Evolutionary conservation across 75 land plant genomes (phyloP), one percentile per base, ranked within the genome.

Genomic region (Sequoia sempervirens): DNA sequence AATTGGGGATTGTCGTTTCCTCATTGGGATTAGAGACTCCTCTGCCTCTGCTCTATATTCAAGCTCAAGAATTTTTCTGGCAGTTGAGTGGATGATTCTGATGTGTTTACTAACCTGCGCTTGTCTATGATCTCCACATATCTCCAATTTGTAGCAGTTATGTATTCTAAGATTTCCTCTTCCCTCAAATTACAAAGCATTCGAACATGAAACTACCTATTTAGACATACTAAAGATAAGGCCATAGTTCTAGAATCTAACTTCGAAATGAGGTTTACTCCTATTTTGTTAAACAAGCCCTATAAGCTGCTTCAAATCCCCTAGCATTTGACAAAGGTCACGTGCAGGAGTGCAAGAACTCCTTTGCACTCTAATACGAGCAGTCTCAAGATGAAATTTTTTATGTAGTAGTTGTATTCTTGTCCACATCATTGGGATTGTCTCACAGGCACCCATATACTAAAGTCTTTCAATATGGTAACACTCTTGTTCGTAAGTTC

Each of bases 1-100:
- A 5, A 52, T 87, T 58, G 98, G 93, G 20, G 88, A 88, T 18
- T 96, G 98, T 66, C 88, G 85, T 61, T 96, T 96, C 84, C 84
- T 89, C 17, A 89, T 94, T 83, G 96, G 93, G 20, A 81, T 90
- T 74, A 85, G 80, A 38, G 89, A 85, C 70, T 66, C 76, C 5
- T 82, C 80, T 82, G 83, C 73, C 28, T 86, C 87, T 46, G 32
- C 66, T 10, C 52, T 54, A 75, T 10, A 37, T 36, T 36, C 12
- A 4, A 84, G 47, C 52, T 41, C 61, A 40, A 53, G 78, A 52
- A 37, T 56, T 3, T 38, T 41, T 36, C 5, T 52, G 82, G 54
- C 78, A 7, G 82, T 41, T 37, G 38, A 45, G 47, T 76, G 53
- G 18, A 58, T 47, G 30, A 20, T 79, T 53, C 15, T 80, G 30